Conservation (phyloP, 768 basidiomycete species). For the Phaeolepiota aurea region DNA sequence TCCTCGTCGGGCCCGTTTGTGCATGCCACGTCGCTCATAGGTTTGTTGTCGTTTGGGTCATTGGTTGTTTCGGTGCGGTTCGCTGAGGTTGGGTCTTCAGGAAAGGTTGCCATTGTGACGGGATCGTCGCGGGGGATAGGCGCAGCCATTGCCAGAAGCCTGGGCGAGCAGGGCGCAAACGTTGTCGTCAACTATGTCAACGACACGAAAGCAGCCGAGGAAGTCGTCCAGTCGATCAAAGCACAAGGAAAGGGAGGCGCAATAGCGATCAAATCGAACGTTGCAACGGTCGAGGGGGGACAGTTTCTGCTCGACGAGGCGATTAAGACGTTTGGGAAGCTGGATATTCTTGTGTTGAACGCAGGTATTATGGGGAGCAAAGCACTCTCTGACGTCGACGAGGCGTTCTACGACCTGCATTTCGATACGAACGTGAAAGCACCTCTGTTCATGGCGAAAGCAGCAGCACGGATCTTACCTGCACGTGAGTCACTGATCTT, state of each 20-base stretch:
- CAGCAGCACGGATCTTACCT: slow-evolving; percentile 32
- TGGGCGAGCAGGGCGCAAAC: slow-evolving; percentile 49
- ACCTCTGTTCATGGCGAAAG: slow-evolving; percentile 46
- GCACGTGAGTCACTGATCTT: slow-evolving; percentile 23
- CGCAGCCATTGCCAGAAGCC: slow-evolving; percentile 41
- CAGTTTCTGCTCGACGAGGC: slow-evolving; percentile 38
- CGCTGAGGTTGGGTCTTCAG: slow-evolving; percentile 10
- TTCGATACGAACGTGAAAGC: slow-evolving; percentile 52
- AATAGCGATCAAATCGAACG: slow-evolving; percentile 44
- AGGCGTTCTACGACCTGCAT: slow-evolving; percentile 42
- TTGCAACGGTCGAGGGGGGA: slow-evolving; percentile 38
- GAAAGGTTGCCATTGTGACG: slow-evolving; percentile 52
- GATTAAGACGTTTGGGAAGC: slow-evolving; percentile 35
- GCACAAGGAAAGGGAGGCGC: slow-evolving; percentile 34
- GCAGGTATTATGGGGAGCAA: slow-evolving; percentile 49
- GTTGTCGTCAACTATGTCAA: slow-evolving; percentile 51
- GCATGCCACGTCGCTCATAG: slow-evolving; percentile 18
- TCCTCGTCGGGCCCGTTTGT: slow-evolving; percentile 14
- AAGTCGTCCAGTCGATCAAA: slow-evolving; percentile 39
- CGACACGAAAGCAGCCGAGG: slow-evolving; percentile 30
- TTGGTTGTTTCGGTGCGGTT: background rate
- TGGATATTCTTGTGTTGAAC: slow-evolving; percentile 55
- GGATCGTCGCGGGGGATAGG: slow-evolving; percentile 56
- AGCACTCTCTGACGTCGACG: slow-evolving; percentile 40
- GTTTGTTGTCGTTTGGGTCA: slow-evolving; percentile 4